phyloP scores from a whole-genome alignment of 805 yeast genomes.

The Clavispora carvajalis region DNA sequence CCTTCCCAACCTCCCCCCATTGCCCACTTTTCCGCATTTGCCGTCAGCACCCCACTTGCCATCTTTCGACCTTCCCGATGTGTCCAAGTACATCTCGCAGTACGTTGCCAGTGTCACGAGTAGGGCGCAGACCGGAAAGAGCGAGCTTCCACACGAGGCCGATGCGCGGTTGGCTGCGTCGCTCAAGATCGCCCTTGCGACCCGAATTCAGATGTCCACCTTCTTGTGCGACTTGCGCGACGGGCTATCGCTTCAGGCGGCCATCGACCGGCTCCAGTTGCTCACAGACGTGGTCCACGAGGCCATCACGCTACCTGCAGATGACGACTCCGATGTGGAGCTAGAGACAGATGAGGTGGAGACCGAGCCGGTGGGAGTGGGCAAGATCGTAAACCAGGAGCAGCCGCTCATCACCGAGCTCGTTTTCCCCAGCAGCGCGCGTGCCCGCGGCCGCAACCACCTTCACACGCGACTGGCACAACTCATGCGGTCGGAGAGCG shows the following conservation, averaged over 20 bases:
- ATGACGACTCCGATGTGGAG: slow-evolving; percentile 33
- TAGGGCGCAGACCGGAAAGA: slow-evolving; percentile 2
- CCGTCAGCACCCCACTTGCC: slow-evolving; percentile 17
- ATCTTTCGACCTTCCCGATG: slow-evolving; percentile 24
- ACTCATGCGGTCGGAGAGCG: slow-evolving; percentile 3
- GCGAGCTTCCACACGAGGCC: slow-evolving; percentile 10
- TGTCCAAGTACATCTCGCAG: slow-evolving; percentile 25
- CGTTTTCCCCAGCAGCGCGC: slow-evolving; percentile 38
- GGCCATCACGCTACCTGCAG: slow-evolving; percentile 46
- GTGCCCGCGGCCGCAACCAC: not conserved
- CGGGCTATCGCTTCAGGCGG: slow-evolving; percentile 47
- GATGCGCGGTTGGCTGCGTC: slow-evolving; percentile 22
- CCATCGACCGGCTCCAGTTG: slow-evolving; percentile 49
- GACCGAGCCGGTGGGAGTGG: slow-evolving; percentile 54
- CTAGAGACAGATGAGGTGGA: slow-evolving; percentile 28
- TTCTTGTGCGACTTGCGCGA: slow-evolving; percentile 35
- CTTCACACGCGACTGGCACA: not conserved
- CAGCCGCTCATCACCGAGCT: slow-evolving; percentile 49
- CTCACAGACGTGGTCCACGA: slow-evolving; percentile 41
- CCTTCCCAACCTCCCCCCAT: slow-evolving; percentile 18
- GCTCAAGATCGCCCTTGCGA: slow-evolving; percentile 34
- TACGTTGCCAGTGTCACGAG: slow-evolving; percentile 15
- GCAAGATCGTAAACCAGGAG: slow-evolving; percentile 40
- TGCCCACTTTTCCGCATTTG: slow-evolving; percentile 21
- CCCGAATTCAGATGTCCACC: slow-evolving; percentile 38